A percentile compares a stretch with the other conserved stretches of the same genome.
Evolutionary conservation across 306 rosid species (phyloP).

Genomic region (Carpinus viminea): DNA sequence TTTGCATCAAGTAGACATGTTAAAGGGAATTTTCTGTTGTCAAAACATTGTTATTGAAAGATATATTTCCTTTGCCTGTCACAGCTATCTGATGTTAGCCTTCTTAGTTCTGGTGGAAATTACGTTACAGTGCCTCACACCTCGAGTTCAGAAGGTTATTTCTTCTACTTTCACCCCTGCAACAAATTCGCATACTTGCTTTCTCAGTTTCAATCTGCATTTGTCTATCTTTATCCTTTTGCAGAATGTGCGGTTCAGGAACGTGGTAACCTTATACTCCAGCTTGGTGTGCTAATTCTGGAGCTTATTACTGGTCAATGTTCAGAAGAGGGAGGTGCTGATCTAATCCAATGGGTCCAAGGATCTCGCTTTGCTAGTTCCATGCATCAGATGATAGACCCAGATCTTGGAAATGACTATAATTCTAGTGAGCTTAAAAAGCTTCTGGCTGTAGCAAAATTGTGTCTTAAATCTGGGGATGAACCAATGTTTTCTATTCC

Average conservation of each 20-base stretch:
- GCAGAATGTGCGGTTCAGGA: slow-evolving; percentile 62
- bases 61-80: slow-evolving; percentile 18
- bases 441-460: slow-evolving; percentile 80
- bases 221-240: slow-evolving; percentile 16
- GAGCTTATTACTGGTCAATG: slow-evolving; percentile 90
- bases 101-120: slow-evolving; percentile 45
- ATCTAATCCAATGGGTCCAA: slow-evolving; percentile 81
- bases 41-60: slow-evolving; percentile 2
- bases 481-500: slow-evolving; percentile 65
- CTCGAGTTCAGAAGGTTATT: slow-evolving; percentile 60
- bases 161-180: slow-evolving; percentile 6
- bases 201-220: slow-evolving; percentile 2
- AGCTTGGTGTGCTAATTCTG: slow-evolving; percentile 80
- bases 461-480: slow-evolving; percentile 71
- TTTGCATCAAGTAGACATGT: slow-evolving; percentile 16
- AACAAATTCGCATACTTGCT: background rate
- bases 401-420: slow-evolving; percentile 76
- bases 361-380: slow-evolving; percentile 65
- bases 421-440: slow-evolving; percentile 66
- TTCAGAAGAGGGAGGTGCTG: slow-evolving; percentile 65
- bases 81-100: slow-evolving; percentile 79
- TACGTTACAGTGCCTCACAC: slow-evolving; percentile 30
- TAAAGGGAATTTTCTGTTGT: slow-evolving; percentile 11
- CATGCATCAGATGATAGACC: slow-evolving; percentile 86
- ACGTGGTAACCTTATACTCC: slow-evolving; percentile 63